phyloP scores from a whole-genome alignment of 2,329 filamentous ascomycete species.

The Parasarocladium wereldwijsianum region DNA sequence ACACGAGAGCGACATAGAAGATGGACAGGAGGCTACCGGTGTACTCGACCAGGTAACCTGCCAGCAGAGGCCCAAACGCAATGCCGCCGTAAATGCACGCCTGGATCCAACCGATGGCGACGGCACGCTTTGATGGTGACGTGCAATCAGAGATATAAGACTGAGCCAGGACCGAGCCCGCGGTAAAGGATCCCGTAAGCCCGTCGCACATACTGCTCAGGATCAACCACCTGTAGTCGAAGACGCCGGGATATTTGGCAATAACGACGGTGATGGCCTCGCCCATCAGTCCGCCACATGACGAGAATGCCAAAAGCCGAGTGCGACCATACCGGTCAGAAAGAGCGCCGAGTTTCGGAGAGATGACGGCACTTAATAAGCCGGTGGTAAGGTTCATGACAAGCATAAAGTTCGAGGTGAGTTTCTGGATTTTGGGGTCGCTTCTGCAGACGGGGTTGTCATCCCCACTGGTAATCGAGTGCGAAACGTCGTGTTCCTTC shows the following conservation, averaged over 20 bases:
- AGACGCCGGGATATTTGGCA: slow-evolving; percentile 54
- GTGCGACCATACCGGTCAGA: slow-evolving; percentile 81
- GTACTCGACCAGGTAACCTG: slow-evolving; percentile 63
- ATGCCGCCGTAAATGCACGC: slow-evolving; percentile 82
- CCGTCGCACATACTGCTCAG: slow-evolving; percentile 69
- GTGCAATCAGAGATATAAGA: slow-evolving; percentile 88
- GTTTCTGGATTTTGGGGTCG: slow-evolving; percentile 61
- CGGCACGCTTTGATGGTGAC: slow-evolving; percentile 60
- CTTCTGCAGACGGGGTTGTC: slow-evolving; percentile 73
- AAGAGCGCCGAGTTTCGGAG: slow-evolving; percentile 68
- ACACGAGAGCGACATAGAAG: slow-evolving; percentile 67
- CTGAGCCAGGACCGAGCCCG: slow-evolving; percentile 59
- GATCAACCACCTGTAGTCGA: slow-evolving; percentile 69
- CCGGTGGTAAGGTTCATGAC: slow-evolving; percentile 63
- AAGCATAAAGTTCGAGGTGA: slow-evolving; percentile 65
- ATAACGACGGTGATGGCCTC: slow-evolving; percentile 70
- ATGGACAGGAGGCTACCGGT: slow-evolving; percentile 65
- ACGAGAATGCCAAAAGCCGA: slow-evolving; percentile 56
- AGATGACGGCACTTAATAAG: slow-evolving; percentile 62
- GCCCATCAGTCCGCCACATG: slow-evolving; percentile 55
- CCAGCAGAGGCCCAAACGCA: slow-evolving; percentile 69
- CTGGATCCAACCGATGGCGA: slow-evolving; percentile 81
- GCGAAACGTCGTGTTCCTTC: slow-evolving; percentile 46
- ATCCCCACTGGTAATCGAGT: slow-evolving; percentile 50
- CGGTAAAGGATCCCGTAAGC: slow-evolving; percentile 75